A percentile compares a stretch with the other conserved stretches of the same genome.
These are phyloP conservation scores for Cyclotella baltica DNA, from an alignment of 108 stramenopile species.

Conservation along the genomic window DNA sequence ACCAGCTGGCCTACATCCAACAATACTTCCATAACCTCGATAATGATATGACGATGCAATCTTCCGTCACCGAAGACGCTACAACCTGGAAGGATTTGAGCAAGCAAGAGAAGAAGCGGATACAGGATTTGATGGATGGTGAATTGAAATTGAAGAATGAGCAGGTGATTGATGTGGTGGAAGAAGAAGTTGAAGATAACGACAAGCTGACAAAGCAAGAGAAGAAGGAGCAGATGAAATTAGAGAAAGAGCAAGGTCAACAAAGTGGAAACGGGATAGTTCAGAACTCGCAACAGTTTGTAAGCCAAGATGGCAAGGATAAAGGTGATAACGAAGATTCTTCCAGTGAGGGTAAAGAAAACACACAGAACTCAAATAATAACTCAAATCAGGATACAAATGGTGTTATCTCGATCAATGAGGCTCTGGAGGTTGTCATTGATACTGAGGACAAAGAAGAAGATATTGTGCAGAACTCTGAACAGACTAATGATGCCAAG, in stretches of 20 bases:
- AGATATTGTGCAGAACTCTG: too few species aligned
- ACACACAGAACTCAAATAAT: not conserved
- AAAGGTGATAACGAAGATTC: not conserved
- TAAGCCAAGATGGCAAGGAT: too few species aligned
- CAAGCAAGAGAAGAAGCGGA: conserved; percentile 16
- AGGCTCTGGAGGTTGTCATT: too few species aligned
- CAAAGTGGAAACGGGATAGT: too few species aligned
- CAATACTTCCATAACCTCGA: conserved; percentile 14
- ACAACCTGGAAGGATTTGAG: not conserved
- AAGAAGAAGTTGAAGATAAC: not conserved
- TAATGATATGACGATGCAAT: not conserved
- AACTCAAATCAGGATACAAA: conserved; percentile 15
- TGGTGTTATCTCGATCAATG: not conserved
- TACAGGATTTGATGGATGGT: conserved; percentile 8
- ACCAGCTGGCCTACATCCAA: conserved; percentile 9
- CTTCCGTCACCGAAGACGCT: not conserved
- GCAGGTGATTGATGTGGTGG: not conserved
- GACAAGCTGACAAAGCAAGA: conserved; percentile 15
- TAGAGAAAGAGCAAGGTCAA: not conserved
- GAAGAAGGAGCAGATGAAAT: conserved; percentile 15
- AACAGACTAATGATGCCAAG: too few species aligned
- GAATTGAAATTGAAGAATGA: conserved; percentile 12
- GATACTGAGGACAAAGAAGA: too few species aligned
- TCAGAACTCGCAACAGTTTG: too few species aligned
- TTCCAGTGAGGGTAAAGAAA: not conserved